phyloP scores from a whole-genome alignment of 2,329 filamentous ascomycete genomes.

The Bimuria novae-zelandiae region DNA sequence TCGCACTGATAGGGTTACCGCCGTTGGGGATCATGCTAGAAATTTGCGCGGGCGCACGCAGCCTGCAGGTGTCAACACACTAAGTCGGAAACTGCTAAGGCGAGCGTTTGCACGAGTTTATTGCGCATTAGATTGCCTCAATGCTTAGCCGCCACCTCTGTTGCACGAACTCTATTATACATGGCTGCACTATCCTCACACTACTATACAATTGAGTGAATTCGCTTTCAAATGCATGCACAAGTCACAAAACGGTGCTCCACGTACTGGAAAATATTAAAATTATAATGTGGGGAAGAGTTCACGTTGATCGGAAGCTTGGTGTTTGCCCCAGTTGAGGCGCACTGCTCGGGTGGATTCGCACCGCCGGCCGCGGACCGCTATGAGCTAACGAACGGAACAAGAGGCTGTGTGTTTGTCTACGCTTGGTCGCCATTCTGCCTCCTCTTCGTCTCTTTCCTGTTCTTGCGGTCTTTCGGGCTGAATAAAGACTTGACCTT shows the following conservation, averaged over 20 bases:
- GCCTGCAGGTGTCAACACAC: constrained; percentile 2
- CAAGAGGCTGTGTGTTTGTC: constrained; percentile 6
- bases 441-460: constrained; percentile 34
- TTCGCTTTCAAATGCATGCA: background rate
- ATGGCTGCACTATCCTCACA: background rate
- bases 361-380: constrained; percentile 7
- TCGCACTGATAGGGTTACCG: background rate
- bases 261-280: background rate
- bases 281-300: background rate
- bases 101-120: constrained; percentile 1
- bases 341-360: constrained; percentile 2
- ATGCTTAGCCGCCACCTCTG: background rate
- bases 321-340: background rate
- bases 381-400: background rate
- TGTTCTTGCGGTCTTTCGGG: constrained; percentile 38
- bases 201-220: background rate
- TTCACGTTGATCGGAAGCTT: background rate
- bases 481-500: constrained; percentile 44
- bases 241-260: background rate
- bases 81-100: constrained; percentile 4
- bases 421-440: constrained; percentile 27
- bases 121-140: constrained; percentile 3
- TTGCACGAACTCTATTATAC: too few relatives aligned
- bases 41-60: background rate
- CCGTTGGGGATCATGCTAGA: background rate